phyloP scores from a whole-genome alignment of 2,329 filamentous ascomycete species.

The Chaetomiaceae sp. region DNA sequence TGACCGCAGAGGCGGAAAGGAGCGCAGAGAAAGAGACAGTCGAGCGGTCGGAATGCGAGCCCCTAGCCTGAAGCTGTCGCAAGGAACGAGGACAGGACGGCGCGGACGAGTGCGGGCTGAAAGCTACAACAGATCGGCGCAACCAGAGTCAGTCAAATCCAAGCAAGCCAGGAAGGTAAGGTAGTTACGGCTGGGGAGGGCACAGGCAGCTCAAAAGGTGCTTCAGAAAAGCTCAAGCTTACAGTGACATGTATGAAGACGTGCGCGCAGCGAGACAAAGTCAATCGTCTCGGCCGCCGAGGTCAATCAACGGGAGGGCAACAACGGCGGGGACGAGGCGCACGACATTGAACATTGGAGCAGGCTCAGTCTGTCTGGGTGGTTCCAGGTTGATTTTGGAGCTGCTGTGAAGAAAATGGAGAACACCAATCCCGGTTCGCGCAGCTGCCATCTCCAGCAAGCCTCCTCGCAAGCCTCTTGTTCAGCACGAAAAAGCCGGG shows the following conservation, averaged over 20 bases:
- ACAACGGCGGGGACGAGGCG: slow-evolving; percentile 1
- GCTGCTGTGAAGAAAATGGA: background rate
- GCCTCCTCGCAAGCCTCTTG: slow-evolving; percentile 2
- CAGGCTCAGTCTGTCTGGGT: background rate
- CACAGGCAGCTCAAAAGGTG: too few relatives aligned
- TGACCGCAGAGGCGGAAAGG: slow-evolving; percentile 5
- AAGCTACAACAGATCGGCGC: slow-evolving; percentile 14
- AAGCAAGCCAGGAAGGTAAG: too few relatives aligned
- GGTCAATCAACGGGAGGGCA: slow-evolving; percentile 3
- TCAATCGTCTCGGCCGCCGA: slow-evolving; percentile 19
- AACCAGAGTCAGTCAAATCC: too few relatives aligned
- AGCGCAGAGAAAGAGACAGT: slow-evolving; percentile 4
- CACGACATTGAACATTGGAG: slow-evolving; percentile 8
- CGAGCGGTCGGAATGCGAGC: slow-evolving; percentile 2
- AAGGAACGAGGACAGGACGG: slow-evolving; percentile 17
- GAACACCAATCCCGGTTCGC: slow-evolving; percentile 8
- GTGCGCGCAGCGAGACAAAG: slow-evolving; percentile 18
- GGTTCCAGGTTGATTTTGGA: slow-evolving; percentile 1
- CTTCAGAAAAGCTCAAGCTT: slow-evolving; percentile 6
- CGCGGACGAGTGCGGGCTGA: slow-evolving; percentile 9
- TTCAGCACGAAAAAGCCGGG: background rate
- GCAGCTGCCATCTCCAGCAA: slow-evolving; percentile 7
- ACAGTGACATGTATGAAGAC: slow-evolving; percentile 24
- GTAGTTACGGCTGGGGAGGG: too few relatives aligned
- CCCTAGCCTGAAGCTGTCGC: slow-evolving; percentile 5